These are phyloP conservation scores for Phytophthora sp. DNA, from an alignment of 352 stramenopile species.

Conservation along the genomic window DNA sequence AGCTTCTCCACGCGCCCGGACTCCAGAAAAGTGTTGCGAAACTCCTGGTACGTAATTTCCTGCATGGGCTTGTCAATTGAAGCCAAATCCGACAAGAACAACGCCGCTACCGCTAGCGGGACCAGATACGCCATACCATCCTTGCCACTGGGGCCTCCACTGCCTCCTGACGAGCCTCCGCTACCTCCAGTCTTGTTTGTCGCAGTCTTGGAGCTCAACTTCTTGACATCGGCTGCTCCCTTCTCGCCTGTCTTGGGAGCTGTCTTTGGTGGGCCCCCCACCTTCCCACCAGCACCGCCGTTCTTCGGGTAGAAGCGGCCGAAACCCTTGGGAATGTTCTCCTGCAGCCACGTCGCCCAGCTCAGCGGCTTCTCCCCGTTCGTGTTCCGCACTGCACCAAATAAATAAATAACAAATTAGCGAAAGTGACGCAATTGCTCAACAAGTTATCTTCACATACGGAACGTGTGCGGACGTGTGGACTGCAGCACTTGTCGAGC, in stretches of 20 bases:
- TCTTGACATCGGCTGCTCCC: constrained; percentile 62
- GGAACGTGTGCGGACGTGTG: constrained; percentile 55
- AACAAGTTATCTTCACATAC: constrained; percentile 58
- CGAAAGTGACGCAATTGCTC: constrained; percentile 1
- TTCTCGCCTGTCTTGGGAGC: constrained; percentile 55
- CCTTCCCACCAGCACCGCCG: constrained; percentile 47
- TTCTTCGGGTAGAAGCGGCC: constrained; percentile 89
- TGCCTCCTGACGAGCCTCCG: constrained; percentile 41
- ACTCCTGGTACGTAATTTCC: constrained; percentile 93
- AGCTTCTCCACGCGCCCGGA: constrained; percentile 89
- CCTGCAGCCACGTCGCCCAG: constrained; percentile 76
- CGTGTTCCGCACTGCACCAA: constrained; percentile 45
- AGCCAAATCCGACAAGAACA: constrained; percentile 79
- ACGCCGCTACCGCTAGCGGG: constrained; percentile 68
- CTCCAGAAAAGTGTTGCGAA: constrained; percentile 87
- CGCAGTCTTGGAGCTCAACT: constrained; percentile 68
- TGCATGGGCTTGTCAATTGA: constrained; percentile 85
- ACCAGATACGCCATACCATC: constrained; percentile 81
- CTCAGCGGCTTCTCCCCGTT: constrained; percentile 61
- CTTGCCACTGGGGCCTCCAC: constrained; percentile 40
- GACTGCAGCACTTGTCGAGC: constrained; percentile 59
- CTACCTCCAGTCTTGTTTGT: constrained; percentile 44
- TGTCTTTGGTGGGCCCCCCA: constrained; percentile 53
- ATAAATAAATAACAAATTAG: neutral
- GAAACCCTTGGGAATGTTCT: constrained; percentile 80